Base-by-base conservation (phyloP, 139 green algal genomes). In the Diplosphaera chodatii region DNA sequence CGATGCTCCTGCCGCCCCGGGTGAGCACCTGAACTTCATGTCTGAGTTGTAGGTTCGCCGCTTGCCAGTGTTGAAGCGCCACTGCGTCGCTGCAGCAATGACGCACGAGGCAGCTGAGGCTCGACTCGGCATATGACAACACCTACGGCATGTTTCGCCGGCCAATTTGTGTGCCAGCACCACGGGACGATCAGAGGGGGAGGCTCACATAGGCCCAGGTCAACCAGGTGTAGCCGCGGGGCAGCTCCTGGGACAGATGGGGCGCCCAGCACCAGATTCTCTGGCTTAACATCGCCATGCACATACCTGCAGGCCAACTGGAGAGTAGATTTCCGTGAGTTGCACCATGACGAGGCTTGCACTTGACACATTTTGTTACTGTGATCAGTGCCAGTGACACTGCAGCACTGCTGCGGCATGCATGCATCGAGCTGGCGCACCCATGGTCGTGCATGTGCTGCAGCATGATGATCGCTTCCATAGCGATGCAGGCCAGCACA, bases 211-310 rank as follows among this genome's bases (percentile, higher is more conserved):
- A 99, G 83, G 21, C 94, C 94, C 69, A 98, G 86, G 74, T 98
- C 94, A 31, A 97, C 91, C 29, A 98, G 82, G 81, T 93, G 98
- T 4, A 98, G 89, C 75, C 91, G 92, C 4, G 84, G 80, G 13
- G 48, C 13, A 23, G 3, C 48, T 10, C 48, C 48, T 23, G 13
- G 13, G 0, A 84, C 92, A 40, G 82, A 83, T 10, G 84, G 73
- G 67, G 87, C 85, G 4, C 95, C 93, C 48, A 99, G 71, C 40
- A 98, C 74, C 73, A 99, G 98, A 78, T 98, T 99, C 77, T 98
- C 94, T 0, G 94, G 94, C 87, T 98, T 98, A 1, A 98, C 90
- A 74, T 99, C 94, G 4, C 94, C 94, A 67, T 98, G 94, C 31
- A 99, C 95, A 77, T 93, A 97, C 48, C 92, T 94, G 80, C 66